Evolutionary conservation across 1,139 yeast species (phyloP).

Genomic region (Taphrina populina): DNA sequence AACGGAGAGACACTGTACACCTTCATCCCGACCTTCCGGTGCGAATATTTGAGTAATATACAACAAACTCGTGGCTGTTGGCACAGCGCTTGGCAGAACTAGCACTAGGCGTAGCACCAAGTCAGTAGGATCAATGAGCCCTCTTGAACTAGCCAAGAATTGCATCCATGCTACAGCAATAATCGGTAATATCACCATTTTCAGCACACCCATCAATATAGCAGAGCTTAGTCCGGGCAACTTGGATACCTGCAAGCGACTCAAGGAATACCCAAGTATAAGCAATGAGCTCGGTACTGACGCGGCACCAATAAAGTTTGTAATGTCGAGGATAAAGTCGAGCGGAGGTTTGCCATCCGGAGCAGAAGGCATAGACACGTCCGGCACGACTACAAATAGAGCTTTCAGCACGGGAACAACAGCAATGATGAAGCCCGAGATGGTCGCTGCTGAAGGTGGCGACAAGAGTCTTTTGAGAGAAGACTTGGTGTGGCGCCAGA

Average conservation of each 20-base stretch:
- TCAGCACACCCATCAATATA: conserved; percentile 49
- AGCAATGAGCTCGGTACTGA: conserved; percentile 84
- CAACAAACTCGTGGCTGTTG: conserved; percentile 80
- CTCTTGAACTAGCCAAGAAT: conserved; percentile 45
- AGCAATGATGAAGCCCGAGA: conserved; percentile 61
- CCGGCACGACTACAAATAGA: conserved; percentile 57
- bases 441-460: conserved; percentile 67
- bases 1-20: conserved; percentile 80
- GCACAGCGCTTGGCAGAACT: conserved; percentile 73
- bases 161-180: conserved; percentile 61
- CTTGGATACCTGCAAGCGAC: conserved; percentile 60
- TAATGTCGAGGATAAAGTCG: conserved; percentile 76
- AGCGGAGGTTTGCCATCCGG: conserved; percentile 84
- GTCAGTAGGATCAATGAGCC: conserved; percentile 44
- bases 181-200: conserved; percentile 59
- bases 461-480: conserved; percentile 61
- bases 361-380: conserved; percentile 55
- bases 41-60: conserved; percentile 83
- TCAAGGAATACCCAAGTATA: conserved; percentile 80
- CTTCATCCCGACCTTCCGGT: conserved; percentile 53
- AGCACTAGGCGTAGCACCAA: conserved; percentile 65
- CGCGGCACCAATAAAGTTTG: conserved; percentile 78
- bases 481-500: conserved; percentile 34
- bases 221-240: conserved; percentile 70
- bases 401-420: conserved; percentile 88